These are phyloP conservation scores for Solanum arcanum DNA, from an alignment of 257 asterid genomes.

Conservation along the genomic window DNA sequence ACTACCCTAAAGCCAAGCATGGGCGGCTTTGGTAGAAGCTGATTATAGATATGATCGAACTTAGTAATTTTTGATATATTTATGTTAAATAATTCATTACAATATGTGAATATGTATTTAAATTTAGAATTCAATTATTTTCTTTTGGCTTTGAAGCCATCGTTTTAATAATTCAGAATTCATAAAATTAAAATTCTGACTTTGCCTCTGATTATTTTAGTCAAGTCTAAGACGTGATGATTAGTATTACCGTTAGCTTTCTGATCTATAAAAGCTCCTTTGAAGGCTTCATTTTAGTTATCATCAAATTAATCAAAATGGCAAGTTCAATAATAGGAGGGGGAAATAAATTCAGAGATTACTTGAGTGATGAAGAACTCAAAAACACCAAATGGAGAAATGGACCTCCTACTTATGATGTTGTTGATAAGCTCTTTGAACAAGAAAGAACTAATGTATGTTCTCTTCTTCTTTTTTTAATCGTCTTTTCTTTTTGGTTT, in stretches of 20 bases:
- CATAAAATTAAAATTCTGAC: neutral
- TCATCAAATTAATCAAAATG: conserved; percentile 5
- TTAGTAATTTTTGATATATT: neutral
- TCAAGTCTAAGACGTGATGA: neutral
- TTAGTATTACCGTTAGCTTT: neutral
- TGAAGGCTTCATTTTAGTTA: neutral
- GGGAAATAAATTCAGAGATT: conserved; percentile 52
- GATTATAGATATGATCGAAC: accelerated
- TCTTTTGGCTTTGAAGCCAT: too few relatives aligned
- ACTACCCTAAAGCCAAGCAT: neutral
- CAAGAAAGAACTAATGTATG: conserved; percentile 60
- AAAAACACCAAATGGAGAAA: conserved; percentile 42
- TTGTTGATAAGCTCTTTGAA: conserved; percentile 60
- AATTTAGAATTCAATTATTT: neutral
- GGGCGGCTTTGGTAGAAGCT: neutral
- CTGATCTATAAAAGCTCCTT: neutral
- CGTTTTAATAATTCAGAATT: neutral
- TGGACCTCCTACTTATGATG: conserved; percentile 73
- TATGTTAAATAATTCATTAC: neutral
- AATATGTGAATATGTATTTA: neutral
- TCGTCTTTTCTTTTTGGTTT: neutral
- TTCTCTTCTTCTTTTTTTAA: neutral
- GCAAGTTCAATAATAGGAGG: conserved; percentile 5
- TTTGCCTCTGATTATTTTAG: neutral
- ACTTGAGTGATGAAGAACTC: conserved; percentile 44